Percentiles rank a stretch among this genome's conserved stretches.
These are phyloP conservation scores for Sporothrix euskadiensis DNA, from an alignment of 2,329 filamentous ascomycete species.

Conservation along the genomic window DNA sequence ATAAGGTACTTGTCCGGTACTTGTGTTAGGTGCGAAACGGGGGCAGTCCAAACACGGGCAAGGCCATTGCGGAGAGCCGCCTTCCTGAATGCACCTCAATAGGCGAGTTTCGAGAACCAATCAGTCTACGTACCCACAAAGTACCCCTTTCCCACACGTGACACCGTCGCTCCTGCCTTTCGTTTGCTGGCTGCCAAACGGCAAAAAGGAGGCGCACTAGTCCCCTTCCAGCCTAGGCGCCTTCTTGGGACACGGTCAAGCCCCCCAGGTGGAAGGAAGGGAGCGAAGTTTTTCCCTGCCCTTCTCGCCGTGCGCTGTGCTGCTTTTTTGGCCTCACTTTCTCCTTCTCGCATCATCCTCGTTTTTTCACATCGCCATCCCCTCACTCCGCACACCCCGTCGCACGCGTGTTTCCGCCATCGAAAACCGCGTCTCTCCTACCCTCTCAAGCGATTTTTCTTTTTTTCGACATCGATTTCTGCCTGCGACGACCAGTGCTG, in stretches of 20 bases:
- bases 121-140: constrained; percentile 11
- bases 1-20: constrained; percentile 22
- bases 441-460: constrained; percentile 34
- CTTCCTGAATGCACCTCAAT: neutral
- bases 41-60: too few relatives aligned
- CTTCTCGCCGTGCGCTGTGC: constrained; percentile 34
- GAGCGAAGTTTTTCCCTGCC: constrained; percentile 48
- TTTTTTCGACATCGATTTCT: constrained; percentile 33
- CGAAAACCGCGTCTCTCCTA: constrained; percentile 57
- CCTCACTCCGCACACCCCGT: constrained; percentile 3
- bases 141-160: constrained; percentile 24
- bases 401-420: constrained; percentile 43
- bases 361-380: constrained; percentile 44
- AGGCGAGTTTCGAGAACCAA: constrained; percentile 23
- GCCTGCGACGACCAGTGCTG: constrained; percentile 1
- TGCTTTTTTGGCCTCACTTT: constrained; percentile 29
- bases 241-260: constrained; percentile 35
- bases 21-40: neutral
- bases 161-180: neutral
- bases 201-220: constrained; percentile 34
- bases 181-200: neutral
- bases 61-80: neutral
- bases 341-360: constrained; percentile 35
- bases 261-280: constrained; percentile 41
- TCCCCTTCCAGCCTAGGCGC: constrained; percentile 41